phyloP scores from a whole-genome alignment of 768 basidiomycete genomes.

The Leccinum imitatum region DNA sequence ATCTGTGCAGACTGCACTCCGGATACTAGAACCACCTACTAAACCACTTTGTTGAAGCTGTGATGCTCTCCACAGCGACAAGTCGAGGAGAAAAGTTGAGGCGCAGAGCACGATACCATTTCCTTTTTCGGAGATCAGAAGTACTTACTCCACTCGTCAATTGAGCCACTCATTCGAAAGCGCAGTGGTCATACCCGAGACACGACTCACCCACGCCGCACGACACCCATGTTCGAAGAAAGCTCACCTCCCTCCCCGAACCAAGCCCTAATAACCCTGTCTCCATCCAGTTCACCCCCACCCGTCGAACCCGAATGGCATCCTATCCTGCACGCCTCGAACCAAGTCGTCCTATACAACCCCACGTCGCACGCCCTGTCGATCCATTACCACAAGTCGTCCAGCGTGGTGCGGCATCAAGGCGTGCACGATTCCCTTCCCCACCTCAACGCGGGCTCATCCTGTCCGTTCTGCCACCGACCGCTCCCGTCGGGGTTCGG shows the following conservation, averaged over 20 bases:
- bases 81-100: too few relatives aligned
- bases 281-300: constrained; percentile 1
- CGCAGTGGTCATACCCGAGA: not conserved
- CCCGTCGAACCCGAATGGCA: constrained; percentile 53
- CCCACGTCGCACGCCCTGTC: constrained; percentile 81
- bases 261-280: constrained; percentile 30
- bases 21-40: too few relatives aligned
- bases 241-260: constrained; percentile 32
- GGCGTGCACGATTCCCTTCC: constrained; percentile 5
- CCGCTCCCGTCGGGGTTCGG: constrained; percentile 49
- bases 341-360: constrained; percentile 87
- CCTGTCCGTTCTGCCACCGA: constrained; percentile 78
- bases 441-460: constrained; percentile 24
- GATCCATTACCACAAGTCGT: constrained; percentile 42
- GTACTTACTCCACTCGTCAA: too few relatives aligned
- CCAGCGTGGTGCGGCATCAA: constrained; percentile 13
- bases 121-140: not conserved
- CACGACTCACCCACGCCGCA: not conserved
- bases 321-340: constrained; percentile 78
- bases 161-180: too few relatives aligned
- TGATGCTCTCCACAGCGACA: too few relatives aligned
- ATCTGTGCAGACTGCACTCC: too few relatives aligned
- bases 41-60: too few relatives aligned
- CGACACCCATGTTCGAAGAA: constrained; percentile 20
- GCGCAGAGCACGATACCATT: not conserved